A percentile compares a stretch with the other conserved stretches of the same genome.
These are phyloP conservation scores for Ustulina deusta DNA, from an alignment of 2,329 filamentous ascomycete species.

Conservation along the genomic window DNA sequence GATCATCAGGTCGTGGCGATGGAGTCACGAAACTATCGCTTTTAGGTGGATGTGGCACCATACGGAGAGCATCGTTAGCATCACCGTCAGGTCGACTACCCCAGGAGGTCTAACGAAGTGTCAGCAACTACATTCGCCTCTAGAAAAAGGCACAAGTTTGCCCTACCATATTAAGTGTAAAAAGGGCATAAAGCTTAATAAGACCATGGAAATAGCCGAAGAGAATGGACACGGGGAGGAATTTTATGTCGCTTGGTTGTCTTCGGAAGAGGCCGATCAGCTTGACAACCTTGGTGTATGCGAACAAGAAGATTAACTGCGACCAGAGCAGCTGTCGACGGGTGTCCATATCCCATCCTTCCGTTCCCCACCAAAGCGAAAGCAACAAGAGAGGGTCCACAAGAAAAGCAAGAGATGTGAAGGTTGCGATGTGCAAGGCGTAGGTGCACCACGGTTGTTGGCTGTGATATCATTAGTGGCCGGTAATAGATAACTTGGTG, in stretches of 20 bases:
- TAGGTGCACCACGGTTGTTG: slow-evolving; percentile 95
- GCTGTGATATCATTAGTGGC: slow-evolving; percentile 59
- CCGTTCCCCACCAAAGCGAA: slow-evolving; percentile 76
- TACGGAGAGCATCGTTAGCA: slow-evolving; percentile 79
- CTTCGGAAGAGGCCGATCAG: slow-evolving; percentile 86
- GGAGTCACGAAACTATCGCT: slow-evolving; percentile 55
- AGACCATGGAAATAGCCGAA: slow-evolving; percentile 95
- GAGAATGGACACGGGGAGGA: slow-evolving; percentile 84
- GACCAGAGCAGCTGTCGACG: slow-evolving; percentile 69
- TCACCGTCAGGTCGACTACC: slow-evolving; percentile 94
- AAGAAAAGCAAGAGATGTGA: slow-evolving; percentile 86
- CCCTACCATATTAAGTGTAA: slow-evolving; percentile 83
- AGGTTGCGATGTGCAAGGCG: slow-evolving; percentile 90
- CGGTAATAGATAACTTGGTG: background rate
- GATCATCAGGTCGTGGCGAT: slow-evolving; percentile 49
- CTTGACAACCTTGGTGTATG: slow-evolving; percentile 90
- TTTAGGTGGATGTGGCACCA: slow-evolving; percentile 62
- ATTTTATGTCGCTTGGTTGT: slow-evolving; percentile 83
- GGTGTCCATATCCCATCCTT: slow-evolving; percentile 66
- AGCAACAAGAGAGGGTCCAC: slow-evolving; percentile 80
- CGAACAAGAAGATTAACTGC: slow-evolving; percentile 80
- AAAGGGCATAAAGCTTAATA: slow-evolving; percentile 89
- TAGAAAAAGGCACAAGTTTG: background rate
- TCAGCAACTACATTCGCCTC: slow-evolving; percentile 38
- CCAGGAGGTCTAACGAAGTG: slow-evolving; percentile 83